Percentiles rank a stretch among this genome's conserved stretches.
Evolutionary conservation across 1,284 basidiomycete genomes (phyloP).

Genomic region (Leccinum subrobustum): DNA sequence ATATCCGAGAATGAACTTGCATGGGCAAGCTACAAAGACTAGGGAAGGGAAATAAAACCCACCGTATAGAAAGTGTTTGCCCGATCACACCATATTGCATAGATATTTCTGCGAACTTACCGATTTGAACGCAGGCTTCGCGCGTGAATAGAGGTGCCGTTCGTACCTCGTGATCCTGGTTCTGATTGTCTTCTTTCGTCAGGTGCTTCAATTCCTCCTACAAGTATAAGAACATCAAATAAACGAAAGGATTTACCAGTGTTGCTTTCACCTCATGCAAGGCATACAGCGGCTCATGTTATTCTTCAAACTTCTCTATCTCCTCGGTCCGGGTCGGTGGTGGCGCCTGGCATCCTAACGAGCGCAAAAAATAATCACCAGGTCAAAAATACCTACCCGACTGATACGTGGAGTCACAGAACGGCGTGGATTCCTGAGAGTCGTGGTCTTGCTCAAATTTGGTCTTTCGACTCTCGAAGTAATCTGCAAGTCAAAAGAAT

Average conservation of each 20-base stretch:
- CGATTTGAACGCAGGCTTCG: constrained; percentile 40
- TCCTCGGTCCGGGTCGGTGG: neutral
- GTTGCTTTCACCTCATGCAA: constrained; percentile 8
- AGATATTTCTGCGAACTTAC: constrained; percentile 29
- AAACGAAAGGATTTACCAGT: neutral
- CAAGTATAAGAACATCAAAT: neutral
- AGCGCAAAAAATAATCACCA: neutral
- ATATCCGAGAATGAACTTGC: neutral
- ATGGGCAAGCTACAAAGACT: neutral
- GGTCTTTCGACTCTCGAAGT: too few relatives aligned
- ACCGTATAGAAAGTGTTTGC: constrained; percentile 44
- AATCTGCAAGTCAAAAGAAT: too few relatives aligned
- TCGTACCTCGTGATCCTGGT: constrained; percentile 38
- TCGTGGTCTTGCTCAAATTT: too few relatives aligned
- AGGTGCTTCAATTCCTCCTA: constrained; percentile 15
- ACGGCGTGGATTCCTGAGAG: neutral
- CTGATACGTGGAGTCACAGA: neutral
- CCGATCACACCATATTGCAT: constrained; percentile 58
- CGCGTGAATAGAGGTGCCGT: constrained; percentile 54
- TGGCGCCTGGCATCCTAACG: neutral
- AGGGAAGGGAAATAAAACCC: constrained; percentile 4
- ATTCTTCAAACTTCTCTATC: constrained; percentile 1
- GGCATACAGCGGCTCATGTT: constrained; percentile 4
- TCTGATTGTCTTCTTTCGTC: constrained; percentile 1
- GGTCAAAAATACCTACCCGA: neutral